phyloP scores from a whole-genome alignment of 495 filamentous ascomycete species.

The Entonaema liquescens region DNA sequence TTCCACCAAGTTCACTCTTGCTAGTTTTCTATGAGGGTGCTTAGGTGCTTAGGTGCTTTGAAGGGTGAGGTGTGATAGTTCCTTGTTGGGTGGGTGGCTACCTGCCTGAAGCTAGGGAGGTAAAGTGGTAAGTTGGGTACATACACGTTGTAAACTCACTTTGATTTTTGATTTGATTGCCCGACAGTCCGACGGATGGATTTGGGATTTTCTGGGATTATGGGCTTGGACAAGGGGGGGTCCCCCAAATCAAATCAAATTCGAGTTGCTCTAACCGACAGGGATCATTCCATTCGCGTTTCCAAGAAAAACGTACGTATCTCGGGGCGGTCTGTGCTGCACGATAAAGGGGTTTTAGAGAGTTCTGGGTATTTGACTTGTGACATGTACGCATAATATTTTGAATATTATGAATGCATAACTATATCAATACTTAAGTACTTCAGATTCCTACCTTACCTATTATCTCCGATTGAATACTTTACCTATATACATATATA shows the following conservation, averaged over 20 bases:
- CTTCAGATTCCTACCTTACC: too few species aligned
- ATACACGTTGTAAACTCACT: slow-evolving; percentile 9
- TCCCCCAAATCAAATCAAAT: slow-evolving; percentile 2
- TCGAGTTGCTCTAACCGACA: slow-evolving; percentile 9
- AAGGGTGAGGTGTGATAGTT: slow-evolving; percentile 16
- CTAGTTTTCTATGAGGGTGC: not conserved
- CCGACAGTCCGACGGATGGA: slow-evolving; percentile 32
- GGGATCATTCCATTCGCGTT: slow-evolving; percentile 14
- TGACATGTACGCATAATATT: not conserved
- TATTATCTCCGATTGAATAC: slow-evolving; percentile 3
- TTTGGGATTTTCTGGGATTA: slow-evolving; percentile 17
- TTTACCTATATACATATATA: too few species aligned
- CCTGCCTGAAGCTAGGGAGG: slow-evolving; percentile 26
- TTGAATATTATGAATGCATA: not conserved
- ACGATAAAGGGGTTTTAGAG: slow-evolving; percentile 30
- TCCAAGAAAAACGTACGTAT: not conserved
- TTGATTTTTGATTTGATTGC: slow-evolving; percentile 22
- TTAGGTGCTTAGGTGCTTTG: not conserved
- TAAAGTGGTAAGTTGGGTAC: not conserved
- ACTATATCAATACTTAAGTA: too few species aligned
- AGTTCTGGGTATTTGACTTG: slow-evolving; percentile 3
- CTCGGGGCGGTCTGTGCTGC: slow-evolving; percentile 28
- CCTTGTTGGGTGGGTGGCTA: slow-evolving; percentile 30
- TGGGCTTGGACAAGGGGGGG: not conserved
- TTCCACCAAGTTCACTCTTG: not conserved